Evolutionary conservation across 169 alveolate species (phyloP).

Genomic region (Cyclospora cayetanensis): DNA sequence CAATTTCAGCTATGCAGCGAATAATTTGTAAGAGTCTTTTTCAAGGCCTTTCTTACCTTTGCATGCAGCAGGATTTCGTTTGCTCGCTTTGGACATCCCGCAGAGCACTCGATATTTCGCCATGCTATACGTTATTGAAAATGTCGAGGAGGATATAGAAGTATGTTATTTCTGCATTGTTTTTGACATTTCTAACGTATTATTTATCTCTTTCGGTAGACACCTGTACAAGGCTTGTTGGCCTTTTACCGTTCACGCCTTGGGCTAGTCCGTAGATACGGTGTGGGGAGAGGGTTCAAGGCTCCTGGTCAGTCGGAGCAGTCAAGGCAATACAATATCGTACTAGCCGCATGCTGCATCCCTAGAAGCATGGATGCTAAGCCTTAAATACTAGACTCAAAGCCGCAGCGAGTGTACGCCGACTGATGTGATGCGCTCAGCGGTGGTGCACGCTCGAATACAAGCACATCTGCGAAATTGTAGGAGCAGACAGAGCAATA

Average conservation of each 20-base stretch:
- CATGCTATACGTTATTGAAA: constrained; percentile 34
- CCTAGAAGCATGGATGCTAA: too few species aligned
- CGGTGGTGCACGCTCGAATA: constrained; percentile 76
- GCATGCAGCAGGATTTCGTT: neutral
- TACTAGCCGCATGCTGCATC: too few species aligned
- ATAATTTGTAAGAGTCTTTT: too few species aligned
- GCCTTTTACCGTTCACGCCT: neutral
- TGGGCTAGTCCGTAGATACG: neutral
- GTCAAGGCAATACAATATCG: neutral
- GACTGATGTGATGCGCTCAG: too few species aligned
- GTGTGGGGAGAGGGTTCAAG: neutral
- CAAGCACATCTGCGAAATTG: constrained; percentile 74
- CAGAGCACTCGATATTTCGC: neutral
- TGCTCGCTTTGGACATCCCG: neutral
- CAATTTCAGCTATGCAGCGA: too few species aligned
- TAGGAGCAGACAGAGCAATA: constrained; percentile 65
- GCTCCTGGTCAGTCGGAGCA: neutral
- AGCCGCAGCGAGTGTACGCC: too few species aligned
- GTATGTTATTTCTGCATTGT: neutral
- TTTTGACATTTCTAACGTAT: neutral
- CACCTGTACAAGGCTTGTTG: neutral
- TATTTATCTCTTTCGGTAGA: neutral
- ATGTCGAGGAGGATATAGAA: constrained; percentile 46
- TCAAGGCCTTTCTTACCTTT: too few species aligned
- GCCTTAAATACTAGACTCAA: too few species aligned